phyloP scores from a whole-genome alignment of 1,139 yeast genomes.

The Hansenula lynferdii region DNA sequence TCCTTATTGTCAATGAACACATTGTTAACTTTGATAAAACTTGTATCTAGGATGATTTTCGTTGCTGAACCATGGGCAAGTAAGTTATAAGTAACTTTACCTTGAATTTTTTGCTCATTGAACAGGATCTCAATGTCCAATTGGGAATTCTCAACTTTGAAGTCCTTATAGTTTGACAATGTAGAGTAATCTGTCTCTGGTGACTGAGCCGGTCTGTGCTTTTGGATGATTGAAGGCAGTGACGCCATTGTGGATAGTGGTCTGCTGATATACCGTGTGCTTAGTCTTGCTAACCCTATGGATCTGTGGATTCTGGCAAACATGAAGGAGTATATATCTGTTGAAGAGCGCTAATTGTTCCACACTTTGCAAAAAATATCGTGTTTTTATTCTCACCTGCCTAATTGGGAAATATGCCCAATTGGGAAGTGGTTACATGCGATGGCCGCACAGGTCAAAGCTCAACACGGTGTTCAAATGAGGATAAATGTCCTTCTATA shows the following conservation, averaged over 20 bases:
- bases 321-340: no score
- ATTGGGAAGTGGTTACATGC: background rate
- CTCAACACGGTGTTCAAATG: no score
- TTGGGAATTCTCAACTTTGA: slow-evolving; percentile 45
- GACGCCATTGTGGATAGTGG: background rate
- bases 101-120: slow-evolving; percentile 44
- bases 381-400: no score
- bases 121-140: slow-evolving; percentile 56
- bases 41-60: slow-evolving; percentile 59
- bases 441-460: no score
- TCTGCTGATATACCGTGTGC: no score
- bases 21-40: slow-evolving; percentile 49
- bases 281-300: no score
- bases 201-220: slow-evolving; percentile 15
- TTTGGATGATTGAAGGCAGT: slow-evolving; percentile 13
- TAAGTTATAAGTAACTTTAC: slow-evolving; percentile 50
- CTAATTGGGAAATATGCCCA: no score
- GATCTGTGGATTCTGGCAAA: no score
- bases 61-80: slow-evolving; percentile 23
- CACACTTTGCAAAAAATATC: no score
- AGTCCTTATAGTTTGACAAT: slow-evolving; percentile 59
- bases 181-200: slow-evolving; percentile 73
- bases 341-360: no score
- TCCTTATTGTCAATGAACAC: slow-evolving; percentile 42
- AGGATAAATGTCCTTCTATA: no score